Base-by-base conservation (phyloP, 2,329 filamentous ascomycete species). In the Phialophora tarda region DNA sequence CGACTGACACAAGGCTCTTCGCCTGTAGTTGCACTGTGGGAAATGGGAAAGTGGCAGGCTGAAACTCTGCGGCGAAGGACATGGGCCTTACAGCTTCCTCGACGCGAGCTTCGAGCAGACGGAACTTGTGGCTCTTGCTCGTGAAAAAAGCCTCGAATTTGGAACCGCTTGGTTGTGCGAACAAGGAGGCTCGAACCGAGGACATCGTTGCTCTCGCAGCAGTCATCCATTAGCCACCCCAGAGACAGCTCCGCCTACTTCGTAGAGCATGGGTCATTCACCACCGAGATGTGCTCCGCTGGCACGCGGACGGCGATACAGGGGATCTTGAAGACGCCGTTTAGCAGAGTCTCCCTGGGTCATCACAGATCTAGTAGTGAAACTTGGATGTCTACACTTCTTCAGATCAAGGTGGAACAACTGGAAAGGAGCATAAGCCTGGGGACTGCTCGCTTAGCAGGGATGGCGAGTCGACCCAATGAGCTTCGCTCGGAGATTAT, bases 401-500 rank as follows among this genome's bases (percentile, higher is more conserved):
- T 44, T 44, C 38, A n/a, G 38, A 44, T n/a, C 38, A 10, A 47
- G 23, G n/a, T 58, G 55, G 34, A 28, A 34, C 34, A 58, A 3
- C 21, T 58, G 55, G 55, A 44, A 60, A 48, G 48, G 34, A 34
- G 26, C 44, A 57, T 11, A 34, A 44, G 58, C 41, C 44, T 7
- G 28, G 26, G 38, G 38, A 51, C 12, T 21, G 38, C 32, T 68
- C 66, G 66, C 59, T 65, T 62, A 68, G 41, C 34, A 59, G 47
- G 44, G 48, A 24, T 57, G 28, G 30, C 30, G 26, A 50, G 38
- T 47, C 41, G 47, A 48, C 51, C 66, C 66, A 68, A 68, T 68
- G 60, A 64, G 62, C 62, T 50, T 38, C 47, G 38, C 21, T 65
- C 66, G 66, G 66, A 68, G 63, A 68, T 68, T 68, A 68, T 65